Percentiles rank a stretch among this genome's conserved stretches.
phyloP scores from a whole-genome alignment of 352 stramenopile genomes.

The Phytophthora fragariae region DNA sequence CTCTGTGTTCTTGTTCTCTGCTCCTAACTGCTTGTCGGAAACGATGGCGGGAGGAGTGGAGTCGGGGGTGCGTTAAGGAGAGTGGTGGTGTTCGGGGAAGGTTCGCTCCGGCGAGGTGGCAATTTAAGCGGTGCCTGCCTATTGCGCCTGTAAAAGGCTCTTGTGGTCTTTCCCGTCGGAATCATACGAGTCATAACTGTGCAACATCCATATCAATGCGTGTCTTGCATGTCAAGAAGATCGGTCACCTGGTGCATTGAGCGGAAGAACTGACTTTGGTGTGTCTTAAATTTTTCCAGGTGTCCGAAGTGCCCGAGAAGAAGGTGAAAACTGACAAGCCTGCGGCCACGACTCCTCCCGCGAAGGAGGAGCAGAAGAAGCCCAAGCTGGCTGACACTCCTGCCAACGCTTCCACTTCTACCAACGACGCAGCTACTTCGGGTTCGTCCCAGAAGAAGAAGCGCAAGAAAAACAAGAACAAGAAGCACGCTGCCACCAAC shows the following conservation, averaged over 20 bases:
- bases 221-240: constrained; percentile 32
- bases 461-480: constrained; percentile 67
- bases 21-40: constrained; percentile 44
- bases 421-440: constrained; percentile 2
- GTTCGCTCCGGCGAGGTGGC: constrained; percentile 39
- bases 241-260: constrained; percentile 1
- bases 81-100: constrained; percentile 26
- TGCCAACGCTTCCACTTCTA: constrained; percentile 12
- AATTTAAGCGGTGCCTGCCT: constrained; percentile 40
- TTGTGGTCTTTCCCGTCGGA: constrained; percentile 81
- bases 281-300: constrained; percentile 14
- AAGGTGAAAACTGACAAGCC: constrained; percentile 45
- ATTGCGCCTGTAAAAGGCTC: constrained; percentile 71
- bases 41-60: constrained; percentile 33
- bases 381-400: constrained; percentile 21
- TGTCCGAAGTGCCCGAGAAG: constrained; percentile 44
- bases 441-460: constrained; percentile 61
- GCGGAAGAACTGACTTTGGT: constrained; percentile 16
- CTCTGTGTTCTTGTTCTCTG: constrained; percentile 21
- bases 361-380: constrained; percentile 48
- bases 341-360: constrained; percentile 1
- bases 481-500: constrained; percentile 29
- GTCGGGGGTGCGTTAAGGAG: constrained; percentile 5
- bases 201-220: constrained; percentile 72
- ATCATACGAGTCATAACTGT: constrained; percentile 95